Evolutionary conservation across 2,329 filamentous ascomycete genomes (phyloP).

Genomic region (Diplocarpon mali): DNA sequence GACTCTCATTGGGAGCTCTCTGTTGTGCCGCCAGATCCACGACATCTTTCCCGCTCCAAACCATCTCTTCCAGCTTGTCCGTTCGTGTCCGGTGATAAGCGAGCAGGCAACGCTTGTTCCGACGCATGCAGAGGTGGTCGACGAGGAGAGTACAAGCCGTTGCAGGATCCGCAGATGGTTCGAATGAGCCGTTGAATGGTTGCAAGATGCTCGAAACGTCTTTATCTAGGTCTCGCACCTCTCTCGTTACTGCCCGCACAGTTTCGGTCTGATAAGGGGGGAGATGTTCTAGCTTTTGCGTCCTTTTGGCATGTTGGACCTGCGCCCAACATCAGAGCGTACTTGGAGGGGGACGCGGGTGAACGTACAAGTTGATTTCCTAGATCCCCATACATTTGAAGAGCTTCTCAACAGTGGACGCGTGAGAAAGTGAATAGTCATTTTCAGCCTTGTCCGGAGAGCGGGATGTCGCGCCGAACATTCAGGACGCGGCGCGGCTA

Average conservation of each 20-base stretch:
- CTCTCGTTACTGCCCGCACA: slow-evolving; percentile 75
- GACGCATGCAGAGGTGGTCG: slow-evolving; percentile 86
- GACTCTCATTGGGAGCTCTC: slow-evolving; percentile 23
- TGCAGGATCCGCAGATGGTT: slow-evolving; percentile 74
- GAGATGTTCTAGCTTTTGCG: slow-evolving; percentile 72
- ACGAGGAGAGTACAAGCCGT: slow-evolving; percentile 83
- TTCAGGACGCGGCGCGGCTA: slow-evolving; percentile 4
- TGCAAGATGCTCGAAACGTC: slow-evolving; percentile 71
- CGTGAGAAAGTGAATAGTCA: neutral
- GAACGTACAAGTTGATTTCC: slow-evolving; percentile 53
- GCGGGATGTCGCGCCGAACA: neutral
- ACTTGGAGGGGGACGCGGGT: neutral
- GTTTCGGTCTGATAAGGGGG: slow-evolving; percentile 89
- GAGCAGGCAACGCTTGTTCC: slow-evolving; percentile 90
- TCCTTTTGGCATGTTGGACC: slow-evolving; percentile 94
- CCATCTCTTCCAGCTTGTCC: slow-evolving; percentile 86
- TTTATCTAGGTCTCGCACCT: slow-evolving; percentile 87
- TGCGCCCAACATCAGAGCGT: slow-evolving; percentile 28
- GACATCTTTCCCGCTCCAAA: slow-evolving; percentile 82
- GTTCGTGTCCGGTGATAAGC: slow-evolving; percentile 87
- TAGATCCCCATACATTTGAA: slow-evolving; percentile 58
- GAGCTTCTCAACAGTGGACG: neutral
- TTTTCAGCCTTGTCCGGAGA: slow-evolving; percentile 9
- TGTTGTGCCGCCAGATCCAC: slow-evolving; percentile 56
- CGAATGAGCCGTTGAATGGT: slow-evolving; percentile 75